Evolutionary conservation across 1,284 basidiomycete species (phyloP), one percentile per base, ranked within the genome.

Genomic region (Ceratobasidium sp.): DNA sequence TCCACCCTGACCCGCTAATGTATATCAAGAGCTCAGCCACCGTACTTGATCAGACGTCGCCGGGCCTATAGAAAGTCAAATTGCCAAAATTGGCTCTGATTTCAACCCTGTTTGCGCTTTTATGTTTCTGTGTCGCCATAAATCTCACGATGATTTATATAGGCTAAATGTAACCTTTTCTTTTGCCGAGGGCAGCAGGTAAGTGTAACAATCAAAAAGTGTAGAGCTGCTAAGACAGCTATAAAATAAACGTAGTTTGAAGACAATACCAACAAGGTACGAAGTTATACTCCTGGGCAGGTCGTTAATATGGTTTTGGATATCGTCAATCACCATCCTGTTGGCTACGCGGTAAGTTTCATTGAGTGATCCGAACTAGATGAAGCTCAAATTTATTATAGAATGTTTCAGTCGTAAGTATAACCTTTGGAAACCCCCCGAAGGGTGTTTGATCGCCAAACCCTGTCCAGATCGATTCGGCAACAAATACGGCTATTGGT

Each of bases 281-380:
- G 51, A 50, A 56, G 8, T 8, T 59, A 71, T n/a, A 47, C 29
- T 22, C 67, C 54, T 14, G 67, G 67, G 7, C 67, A 71, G n/a
- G 66, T 69, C 33, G 36, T 69, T n/a, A 69, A 69, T 27, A 69
- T 69, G 17, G 66, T 56, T 0, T 29, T 69, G 14, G 66, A 69
- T 57, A 69, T 69, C 22, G 57, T 69, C 41, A 69, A 69, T 44
- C 66, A 69, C n/a, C 66, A 69, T 24, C 66, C 66, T 14, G 29
- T 22, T n/a, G 66, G 66, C n/a, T 69, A 69, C 47, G 66, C 66
- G 6, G 66, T 69, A 24, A 69, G 66, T 69, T n/a, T n/a, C 8
- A 27, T 33, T 24, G 14, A n/a, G 27, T 19, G 17, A 9, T 19
- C 15, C 11, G 19, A 7, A 4, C 19, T 33, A 54, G 29, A 9